phyloP scores from a whole-genome alignment of 148 eudicot genomes.

The Limonium bicolor region DNA sequence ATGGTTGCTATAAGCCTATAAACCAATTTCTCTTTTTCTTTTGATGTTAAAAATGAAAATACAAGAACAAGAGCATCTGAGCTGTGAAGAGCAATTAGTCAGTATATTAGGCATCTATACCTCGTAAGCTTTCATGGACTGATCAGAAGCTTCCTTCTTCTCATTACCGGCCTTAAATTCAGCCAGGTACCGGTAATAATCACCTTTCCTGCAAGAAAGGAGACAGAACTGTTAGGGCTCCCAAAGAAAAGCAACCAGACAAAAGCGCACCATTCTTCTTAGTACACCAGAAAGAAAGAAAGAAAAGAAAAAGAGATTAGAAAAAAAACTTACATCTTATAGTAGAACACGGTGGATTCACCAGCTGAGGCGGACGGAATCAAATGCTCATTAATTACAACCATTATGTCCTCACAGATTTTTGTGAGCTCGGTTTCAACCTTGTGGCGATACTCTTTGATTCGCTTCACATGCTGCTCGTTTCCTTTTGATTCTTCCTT shows the following conservation, averaged over 20 bases:
- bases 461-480: constrained; percentile 36
- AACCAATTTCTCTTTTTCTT: background rate
- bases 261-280: background rate
- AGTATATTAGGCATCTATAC: constrained; percentile 9
- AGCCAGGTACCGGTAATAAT: constrained; percentile 87
- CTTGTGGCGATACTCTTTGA: constrained; percentile 30
- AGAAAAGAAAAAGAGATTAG: background rate
- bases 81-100: background rate
- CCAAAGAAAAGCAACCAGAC: background rate
- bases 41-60: background rate
- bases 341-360: constrained; percentile 55
- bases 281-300: too few species aligned
- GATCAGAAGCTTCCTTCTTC: constrained; percentile 80
- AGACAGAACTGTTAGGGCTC: background rate
- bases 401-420: constrained; percentile 37
- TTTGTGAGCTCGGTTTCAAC: constrained; percentile 38
- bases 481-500: constrained; percentile 41
- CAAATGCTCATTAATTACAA: constrained; percentile 41
- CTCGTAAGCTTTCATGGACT: constrained; percentile 75
- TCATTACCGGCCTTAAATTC: constrained; percentile 79
- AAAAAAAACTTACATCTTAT: constrained; percentile 35
- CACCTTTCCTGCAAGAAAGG: constrained; percentile 71
- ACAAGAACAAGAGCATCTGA: background rate
- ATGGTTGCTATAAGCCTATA: background rate
- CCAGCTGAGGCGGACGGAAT: constrained; percentile 30